Evolutionary conservation across 2,329 filamentous ascomycete species (phyloP).

Genomic region (Tolypocladium album): DNA sequence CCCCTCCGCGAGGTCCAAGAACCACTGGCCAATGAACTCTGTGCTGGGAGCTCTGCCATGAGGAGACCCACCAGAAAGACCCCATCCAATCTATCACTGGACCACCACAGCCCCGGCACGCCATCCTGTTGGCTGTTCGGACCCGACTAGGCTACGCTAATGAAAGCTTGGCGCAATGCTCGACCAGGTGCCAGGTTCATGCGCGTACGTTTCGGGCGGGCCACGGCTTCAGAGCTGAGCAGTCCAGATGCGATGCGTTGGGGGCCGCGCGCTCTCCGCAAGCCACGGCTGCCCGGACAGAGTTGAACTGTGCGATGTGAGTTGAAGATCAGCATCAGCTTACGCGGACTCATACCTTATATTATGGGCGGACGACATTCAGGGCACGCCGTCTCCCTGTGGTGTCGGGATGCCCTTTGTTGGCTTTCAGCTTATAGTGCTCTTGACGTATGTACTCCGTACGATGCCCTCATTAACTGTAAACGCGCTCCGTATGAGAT

Average conservation of each 20-base stretch:
- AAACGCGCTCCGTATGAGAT: no score
- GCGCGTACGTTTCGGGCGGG: not conserved
- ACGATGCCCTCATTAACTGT: no score
- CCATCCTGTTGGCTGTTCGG: not conserved
- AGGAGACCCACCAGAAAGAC: not conserved
- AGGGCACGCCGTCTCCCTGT: not conserved
- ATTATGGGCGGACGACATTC: not conserved
- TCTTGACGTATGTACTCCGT: no score
- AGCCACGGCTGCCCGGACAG: not conserved
- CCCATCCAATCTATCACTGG: not conserved
- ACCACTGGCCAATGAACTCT: not conserved
- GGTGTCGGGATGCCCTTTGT: not conserved
- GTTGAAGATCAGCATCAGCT: not conserved
- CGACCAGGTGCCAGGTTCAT: not conserved
- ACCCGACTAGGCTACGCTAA: not conserved
- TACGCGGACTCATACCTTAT: no score
- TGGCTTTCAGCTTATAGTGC: no score
- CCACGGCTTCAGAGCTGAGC: not conserved
- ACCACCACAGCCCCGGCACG: not conserved
- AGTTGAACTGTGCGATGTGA: not conserved
- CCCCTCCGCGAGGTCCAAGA: not conserved
- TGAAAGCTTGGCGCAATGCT: conserved; percentile 1
- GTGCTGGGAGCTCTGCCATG: not conserved
- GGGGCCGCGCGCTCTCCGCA: not conserved
- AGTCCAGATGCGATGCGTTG: not conserved